phyloP scores from a whole-genome alignment of 1,284 basidiomycete genomes.

The Cutaneotrichosporon dermatis region DNA sequence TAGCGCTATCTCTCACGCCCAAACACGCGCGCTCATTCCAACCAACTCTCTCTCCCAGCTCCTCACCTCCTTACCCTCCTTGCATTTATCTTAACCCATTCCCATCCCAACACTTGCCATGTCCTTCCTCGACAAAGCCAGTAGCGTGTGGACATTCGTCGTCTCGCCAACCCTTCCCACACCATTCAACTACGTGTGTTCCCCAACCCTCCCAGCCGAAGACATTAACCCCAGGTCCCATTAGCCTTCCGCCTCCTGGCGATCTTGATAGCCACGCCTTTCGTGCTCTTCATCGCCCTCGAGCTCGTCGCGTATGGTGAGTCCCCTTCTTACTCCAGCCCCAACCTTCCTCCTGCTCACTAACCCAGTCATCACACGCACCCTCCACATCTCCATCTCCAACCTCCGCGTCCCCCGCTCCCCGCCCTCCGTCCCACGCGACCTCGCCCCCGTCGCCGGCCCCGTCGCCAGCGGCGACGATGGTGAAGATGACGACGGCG shows the following conservation, averaged over 20 bases:
- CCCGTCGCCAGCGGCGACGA: constrained; percentile 1
- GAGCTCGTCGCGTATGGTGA: constrained; percentile 38
- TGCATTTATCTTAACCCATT: too few relatives aligned
- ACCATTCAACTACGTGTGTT: constrained; percentile 18
- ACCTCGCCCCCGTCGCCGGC: constrained; percentile 6
- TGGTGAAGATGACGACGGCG: background rate
- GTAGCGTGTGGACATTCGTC: constrained; percentile 6
- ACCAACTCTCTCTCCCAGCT: too few relatives aligned
- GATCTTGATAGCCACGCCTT: constrained; percentile 28
- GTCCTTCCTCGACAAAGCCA: background rate
- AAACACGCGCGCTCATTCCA: too few relatives aligned
- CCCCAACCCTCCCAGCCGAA: background rate
- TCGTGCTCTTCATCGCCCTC: constrained; percentile 30
- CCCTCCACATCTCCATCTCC: constrained; percentile 35
- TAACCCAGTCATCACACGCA: constrained; percentile 32
- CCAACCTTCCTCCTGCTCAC: too few relatives aligned
- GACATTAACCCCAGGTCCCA: constrained; percentile 26
- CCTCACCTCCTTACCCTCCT: background rate
- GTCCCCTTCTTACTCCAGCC: too few relatives aligned
- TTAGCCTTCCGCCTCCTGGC: constrained; percentile 29
- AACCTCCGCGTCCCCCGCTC: constrained; percentile 35
- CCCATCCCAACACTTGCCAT: background rate
- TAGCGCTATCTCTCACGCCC: too few relatives aligned
- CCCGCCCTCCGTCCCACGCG: constrained; percentile 13
- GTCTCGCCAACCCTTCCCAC: constrained; percentile 13